phyloP scores from a whole-genome alignment of 768 basidiomycete species.

The Tephrocybe sp. region DNA sequence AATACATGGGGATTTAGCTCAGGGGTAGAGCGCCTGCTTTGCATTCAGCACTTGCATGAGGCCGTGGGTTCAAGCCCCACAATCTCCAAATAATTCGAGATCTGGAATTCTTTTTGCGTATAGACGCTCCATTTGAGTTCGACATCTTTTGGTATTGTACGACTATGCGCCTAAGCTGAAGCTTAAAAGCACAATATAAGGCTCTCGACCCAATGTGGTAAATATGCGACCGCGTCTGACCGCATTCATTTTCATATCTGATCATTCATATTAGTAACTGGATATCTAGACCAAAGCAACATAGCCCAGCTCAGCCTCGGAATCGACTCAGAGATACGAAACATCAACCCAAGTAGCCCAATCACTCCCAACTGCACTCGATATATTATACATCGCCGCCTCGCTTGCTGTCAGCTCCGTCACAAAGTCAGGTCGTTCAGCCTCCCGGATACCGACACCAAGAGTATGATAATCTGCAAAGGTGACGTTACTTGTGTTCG shows the following conservation, averaged over 20 bases:
- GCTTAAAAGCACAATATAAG: too few relatives aligned
- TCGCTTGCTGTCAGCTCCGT: slow-evolving; percentile 33
- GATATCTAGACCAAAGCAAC: too few relatives aligned
- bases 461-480: slow-evolving; percentile 46
- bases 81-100: too few relatives aligned
- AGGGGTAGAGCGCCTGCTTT: slow-evolving; percentile 11
- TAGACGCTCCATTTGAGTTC: too few relatives aligned
- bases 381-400: slow-evolving; percentile 36
- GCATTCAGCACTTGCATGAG: slow-evolving; percentile 7
- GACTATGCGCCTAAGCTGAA: not conserved
- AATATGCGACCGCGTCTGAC: too few relatives aligned
- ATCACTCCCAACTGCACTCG: slow-evolving; percentile 44
- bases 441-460: slow-evolving; percentile 34
- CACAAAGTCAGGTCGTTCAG: slow-evolving; percentile 37
- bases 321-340: slow-evolving; percentile 23
- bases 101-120: too few relatives aligned
- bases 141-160: too few relatives aligned
- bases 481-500: slow-evolving; percentile 39
- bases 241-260: too few relatives aligned
- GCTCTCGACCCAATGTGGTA: too few relatives aligned
- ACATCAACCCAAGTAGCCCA: slow-evolving; percentile 45
- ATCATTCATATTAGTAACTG: too few relatives aligned
- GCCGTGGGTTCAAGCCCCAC: slow-evolving; percentile 10
- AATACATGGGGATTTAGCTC: slow-evolving; percentile 7
- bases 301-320: too few relatives aligned